phyloP scores from a whole-genome alignment of 78 protist genomes.

The Polysphondylium violaceum region DNA sequence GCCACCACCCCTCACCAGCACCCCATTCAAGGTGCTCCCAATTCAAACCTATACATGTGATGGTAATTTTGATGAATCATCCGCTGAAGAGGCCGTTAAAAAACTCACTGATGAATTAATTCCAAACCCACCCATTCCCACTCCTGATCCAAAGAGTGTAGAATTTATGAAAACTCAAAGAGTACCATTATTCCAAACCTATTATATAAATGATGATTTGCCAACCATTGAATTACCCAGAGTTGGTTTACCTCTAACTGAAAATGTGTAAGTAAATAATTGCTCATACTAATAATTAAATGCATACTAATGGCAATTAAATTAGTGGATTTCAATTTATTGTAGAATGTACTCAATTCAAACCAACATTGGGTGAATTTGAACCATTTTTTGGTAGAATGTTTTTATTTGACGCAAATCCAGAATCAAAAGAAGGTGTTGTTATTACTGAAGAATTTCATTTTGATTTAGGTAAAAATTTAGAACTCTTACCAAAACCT shows the following conservation, averaged over 20 bases:
- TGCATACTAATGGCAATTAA: neutral
- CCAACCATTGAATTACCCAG: slow-evolving; percentile 24
- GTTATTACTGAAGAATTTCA: slow-evolving; percentile 64
- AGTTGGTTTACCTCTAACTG: slow-evolving; percentile 7
- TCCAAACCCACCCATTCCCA: neutral
- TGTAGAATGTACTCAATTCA: slow-evolving; percentile 48
- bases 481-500: slow-evolving; percentile 55
- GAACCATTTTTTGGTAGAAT: slow-evolving; percentile 84
- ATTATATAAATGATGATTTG: slow-evolving; percentile 14
- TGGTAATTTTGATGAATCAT: neutral
- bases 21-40: slow-evolving; percentile 18
- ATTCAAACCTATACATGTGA: neutral
- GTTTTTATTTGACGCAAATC: slow-evolving; percentile 61
- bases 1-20: slow-evolving; percentile 1
- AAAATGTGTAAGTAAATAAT: slow-evolving; percentile 3
- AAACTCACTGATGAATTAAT: slow-evolving; percentile 27
- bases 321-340: slow-evolving; percentile 23
- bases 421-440: slow-evolving; percentile 19
- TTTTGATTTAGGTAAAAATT: slow-evolving; percentile 50
- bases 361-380: slow-evolving; percentile 55
- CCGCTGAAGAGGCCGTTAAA: slow-evolving; percentile 19
- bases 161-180: slow-evolving; percentile 27
- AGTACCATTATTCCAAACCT: slow-evolving; percentile 54
- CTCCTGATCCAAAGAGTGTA: slow-evolving; percentile 16
- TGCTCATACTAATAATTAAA: neutral